Evolutionary conservation across 2,329 filamentous ascomycete species (phyloP), one percentile per base, ranked within the genome.

Genomic region (Cladosporium sp.): DNA sequence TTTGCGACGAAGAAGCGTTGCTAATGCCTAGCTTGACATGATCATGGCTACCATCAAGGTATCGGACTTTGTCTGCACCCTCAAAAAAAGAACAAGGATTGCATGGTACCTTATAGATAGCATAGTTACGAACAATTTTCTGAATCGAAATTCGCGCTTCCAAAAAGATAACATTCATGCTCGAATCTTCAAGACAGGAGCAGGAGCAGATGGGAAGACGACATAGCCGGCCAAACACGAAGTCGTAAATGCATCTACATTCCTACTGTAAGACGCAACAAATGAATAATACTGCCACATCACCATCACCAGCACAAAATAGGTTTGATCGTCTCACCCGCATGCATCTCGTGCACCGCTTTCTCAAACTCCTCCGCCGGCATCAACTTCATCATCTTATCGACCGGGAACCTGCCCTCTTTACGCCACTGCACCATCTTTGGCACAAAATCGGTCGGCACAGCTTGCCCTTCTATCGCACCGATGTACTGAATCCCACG

Each of bases 381-480:
- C 66, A 79, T 78, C 10, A 72, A 71, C 64, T 74, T 77, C 60
- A 76, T 71, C 19, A 81, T 58, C 63, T 74, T 74, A 24, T 80
- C 72, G 44, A 80, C 69, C 0, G 78, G 78, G 47, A 81, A 77
- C 60, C 69, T 73, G 7, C 77, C 78, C 40, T 77, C 70, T 13
- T 71, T 65, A 57, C 77, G 78, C 78, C 78, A 80, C 49, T 74
- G 60, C 15, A 81, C 76, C 77, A 79, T 74, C 64, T 75, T 68
- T 0, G 79, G 78, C 3, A 80, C 68, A 59, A 71, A 78, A 44
- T 76, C 70, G 1, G 64, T 59, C 45, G 77, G 74, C 24, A 72
- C 67, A 4, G 74, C 72, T 44, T 79, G 75, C 0, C 78, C 78
- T 39, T 81, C 75, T 13, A 76, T 73, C 15, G 78, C 78, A 0